These are phyloP conservation scores for Yamadazyma kanchanaburiensis DNA, from an alignment of 1,139 yeast genomes.

Conservation along the genomic window DNA sequence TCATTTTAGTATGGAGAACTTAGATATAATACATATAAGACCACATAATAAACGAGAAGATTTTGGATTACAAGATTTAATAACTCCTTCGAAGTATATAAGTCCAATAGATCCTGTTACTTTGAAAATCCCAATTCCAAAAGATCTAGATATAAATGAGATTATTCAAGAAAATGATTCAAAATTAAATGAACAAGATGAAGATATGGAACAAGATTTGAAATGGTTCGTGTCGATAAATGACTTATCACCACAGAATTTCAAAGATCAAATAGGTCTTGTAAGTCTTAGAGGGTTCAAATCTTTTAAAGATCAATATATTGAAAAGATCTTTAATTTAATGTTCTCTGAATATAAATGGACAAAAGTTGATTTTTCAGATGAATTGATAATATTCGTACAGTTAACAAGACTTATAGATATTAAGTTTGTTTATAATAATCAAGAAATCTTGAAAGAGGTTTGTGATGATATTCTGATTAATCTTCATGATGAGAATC, in stretches of 20 bases:
- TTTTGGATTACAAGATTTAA: slow-evolving; percentile 1
- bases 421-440: slow-evolving; percentile 3
- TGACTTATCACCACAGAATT: slow-evolving; percentile 21
- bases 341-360: slow-evolving; percentile 8
- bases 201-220: slow-evolving; percentile 12
- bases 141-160: slow-evolving; percentile 20
- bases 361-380: slow-evolving; percentile 9
- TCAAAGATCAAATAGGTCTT: slow-evolving; percentile 37
- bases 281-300: slow-evolving; percentile 35
- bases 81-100: slow-evolving; percentile 5
- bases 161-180: slow-evolving; percentile 21
- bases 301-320: slow-evolving; percentile 19
- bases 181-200: slow-evolving; percentile 13
- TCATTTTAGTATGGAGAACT: slow-evolving; percentile 4
- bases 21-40: slow-evolving; percentile 6
- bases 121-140: slow-evolving; percentile 19
- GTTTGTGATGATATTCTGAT: slow-evolving; percentile 6
- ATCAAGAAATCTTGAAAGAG: slow-evolving; percentile 4
- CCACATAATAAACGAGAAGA: slow-evolving; percentile 8
- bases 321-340: slow-evolving; percentile 26
- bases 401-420: slow-evolving; percentile 6
- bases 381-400: slow-evolving; percentile 14
- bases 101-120: slow-evolving; percentile 6
- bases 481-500: slow-evolving; percentile 3
- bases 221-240: slow-evolving; percentile 10